phyloP scores from a whole-genome alignment of 169 alveolate genomes.

The Plasmodium adleri region DNA sequence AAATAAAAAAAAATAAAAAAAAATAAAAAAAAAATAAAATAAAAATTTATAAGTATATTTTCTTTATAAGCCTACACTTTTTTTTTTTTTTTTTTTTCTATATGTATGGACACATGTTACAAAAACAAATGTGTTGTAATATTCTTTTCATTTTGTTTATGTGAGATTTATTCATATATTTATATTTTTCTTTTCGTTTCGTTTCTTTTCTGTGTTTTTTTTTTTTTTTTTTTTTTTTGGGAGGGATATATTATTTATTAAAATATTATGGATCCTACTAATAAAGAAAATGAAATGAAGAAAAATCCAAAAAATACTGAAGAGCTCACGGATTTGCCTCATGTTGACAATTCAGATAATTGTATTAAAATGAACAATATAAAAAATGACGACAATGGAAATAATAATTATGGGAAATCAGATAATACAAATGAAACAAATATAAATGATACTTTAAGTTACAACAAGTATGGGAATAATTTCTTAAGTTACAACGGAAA shows the following conservation, averaged over 20 bases:
- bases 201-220: neutral
- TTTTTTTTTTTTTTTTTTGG: neutral
- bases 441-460: constrained; percentile 7
- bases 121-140: too few species aligned
- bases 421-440: constrained; percentile 17
- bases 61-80: too few species aligned
- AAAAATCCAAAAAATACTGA: neutral
- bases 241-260: neutral
- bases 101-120: too few species aligned
- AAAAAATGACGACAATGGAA: neutral
- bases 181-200: too few species aligned
- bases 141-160: too few species aligned
- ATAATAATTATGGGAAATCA: constrained; percentile 12
- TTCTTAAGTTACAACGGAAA: constrained; percentile 8
- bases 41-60: too few species aligned
- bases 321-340: neutral
- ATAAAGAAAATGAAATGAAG: constrained; percentile 17
- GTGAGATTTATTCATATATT: too few species aligned
- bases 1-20: too few species aligned
- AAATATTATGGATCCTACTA: constrained; percentile 23
- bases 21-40: too few species aligned
- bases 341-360: constrained; percentile 7
- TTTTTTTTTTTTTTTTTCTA: too few species aligned
- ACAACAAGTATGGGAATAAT: constrained; percentile 19
- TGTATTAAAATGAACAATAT: constrained; percentile 17